Evolutionary conservation across 2,329 filamentous ascomycete species (phyloP).

Genomic region (Fonsecaea pedrosoi): DNA sequence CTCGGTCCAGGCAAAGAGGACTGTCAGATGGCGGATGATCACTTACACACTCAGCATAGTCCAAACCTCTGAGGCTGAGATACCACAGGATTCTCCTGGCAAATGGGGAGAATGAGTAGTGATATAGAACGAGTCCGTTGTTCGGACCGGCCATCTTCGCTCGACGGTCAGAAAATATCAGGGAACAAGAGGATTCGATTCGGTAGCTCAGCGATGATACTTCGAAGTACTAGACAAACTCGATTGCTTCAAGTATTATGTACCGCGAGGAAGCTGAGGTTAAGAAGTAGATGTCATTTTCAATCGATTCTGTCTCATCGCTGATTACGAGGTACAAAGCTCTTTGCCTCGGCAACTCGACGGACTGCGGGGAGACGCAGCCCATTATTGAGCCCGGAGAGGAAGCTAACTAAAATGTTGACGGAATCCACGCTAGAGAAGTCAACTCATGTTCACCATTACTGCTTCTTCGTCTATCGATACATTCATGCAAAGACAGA

Average conservation of each 20-base stretch:
- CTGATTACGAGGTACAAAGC: background rate
- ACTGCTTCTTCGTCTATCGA: background rate
- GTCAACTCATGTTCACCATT: background rate
- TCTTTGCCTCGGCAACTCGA: constrained; percentile 9
- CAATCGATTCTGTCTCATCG: background rate
- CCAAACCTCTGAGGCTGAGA: constrained; percentile 68
- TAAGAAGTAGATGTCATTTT: background rate
- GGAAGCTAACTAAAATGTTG: background rate
- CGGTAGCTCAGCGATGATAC: background rate
- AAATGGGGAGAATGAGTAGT: constrained; percentile 71
- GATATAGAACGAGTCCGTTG: constrained; percentile 58
- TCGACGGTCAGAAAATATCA: background rate
- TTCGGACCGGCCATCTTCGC: constrained; percentile 32
- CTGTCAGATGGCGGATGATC: background rate
- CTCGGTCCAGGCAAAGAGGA: background rate
- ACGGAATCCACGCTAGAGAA: background rate
- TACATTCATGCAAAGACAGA: background rate
- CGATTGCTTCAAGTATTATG: background rate
- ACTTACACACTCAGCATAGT: constrained; percentile 71
- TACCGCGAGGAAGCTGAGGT: background rate
- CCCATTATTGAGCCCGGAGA: background rate
- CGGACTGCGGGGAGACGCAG: background rate
- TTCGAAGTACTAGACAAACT: background rate
- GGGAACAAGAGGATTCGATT: background rate
- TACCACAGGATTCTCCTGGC: constrained; percentile 71